Percentiles rank a stretch among this genome's conserved stretches.
Evolutionary conservation across 352 stramenopile species (phyloP).

Genomic region (Globisporangium orthogonon): DNA sequence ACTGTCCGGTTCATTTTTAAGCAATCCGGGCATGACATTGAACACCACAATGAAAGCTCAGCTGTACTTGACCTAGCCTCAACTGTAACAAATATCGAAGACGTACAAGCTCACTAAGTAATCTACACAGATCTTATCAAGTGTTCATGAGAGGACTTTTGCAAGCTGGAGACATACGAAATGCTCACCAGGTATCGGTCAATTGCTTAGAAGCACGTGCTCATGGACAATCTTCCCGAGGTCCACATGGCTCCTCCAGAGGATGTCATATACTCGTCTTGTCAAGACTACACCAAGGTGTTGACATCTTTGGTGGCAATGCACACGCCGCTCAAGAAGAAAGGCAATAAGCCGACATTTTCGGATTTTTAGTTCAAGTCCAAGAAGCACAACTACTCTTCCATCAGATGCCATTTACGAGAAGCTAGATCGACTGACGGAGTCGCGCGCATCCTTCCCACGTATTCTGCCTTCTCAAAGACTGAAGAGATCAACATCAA

Average conservation of each 20-base stretch:
- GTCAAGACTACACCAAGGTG: constrained; percentile 12
- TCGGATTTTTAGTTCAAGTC: constrained; percentile 14
- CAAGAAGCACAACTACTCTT: constrained; percentile 5
- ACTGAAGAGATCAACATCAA: constrained; percentile 11
- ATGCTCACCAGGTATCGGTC: constrained; percentile 1
- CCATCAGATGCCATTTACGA: constrained; percentile 1
- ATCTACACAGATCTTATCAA: constrained; percentile 18
- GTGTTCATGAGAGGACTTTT: constrained; percentile 4
- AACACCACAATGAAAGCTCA: constrained; percentile 4
- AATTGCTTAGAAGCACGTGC: constrained; percentile 6
- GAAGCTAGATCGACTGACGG: neutral
- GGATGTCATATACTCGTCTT: constrained; percentile 8
- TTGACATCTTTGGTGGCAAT: constrained; percentile 5
- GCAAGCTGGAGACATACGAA: constrained; percentile 1
- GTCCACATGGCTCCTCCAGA: constrained; percentile 7
- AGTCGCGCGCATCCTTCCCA: constrained; percentile 4
- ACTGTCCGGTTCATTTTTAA: neutral
- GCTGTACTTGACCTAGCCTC: constrained; percentile 2
- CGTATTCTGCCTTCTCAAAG: constrained; percentile 11
- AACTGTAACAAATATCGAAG: constrained; percentile 4
- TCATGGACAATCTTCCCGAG: constrained; percentile 12
- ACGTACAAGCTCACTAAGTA: constrained; percentile 15
- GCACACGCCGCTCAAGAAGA: constrained; percentile 4
- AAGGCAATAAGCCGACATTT: constrained; percentile 9
- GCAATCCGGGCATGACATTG: neutral